Evolutionary conservation across 306 rosid genomes (phyloP).

Genomic region (Vigna radiata): DNA sequence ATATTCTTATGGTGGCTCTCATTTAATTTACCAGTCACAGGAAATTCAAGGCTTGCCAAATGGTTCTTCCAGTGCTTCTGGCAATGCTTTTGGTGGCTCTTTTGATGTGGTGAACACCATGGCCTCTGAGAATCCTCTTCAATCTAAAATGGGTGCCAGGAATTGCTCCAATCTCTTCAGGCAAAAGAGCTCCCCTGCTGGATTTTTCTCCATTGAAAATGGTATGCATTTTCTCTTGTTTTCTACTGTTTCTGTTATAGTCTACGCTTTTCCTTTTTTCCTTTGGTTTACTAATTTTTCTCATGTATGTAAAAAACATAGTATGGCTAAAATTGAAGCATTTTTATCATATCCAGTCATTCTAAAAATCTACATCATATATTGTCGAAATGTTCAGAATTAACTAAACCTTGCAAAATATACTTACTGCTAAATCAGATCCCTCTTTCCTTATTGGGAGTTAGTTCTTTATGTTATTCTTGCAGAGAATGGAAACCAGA

Average conservation of each 20-base stretch:
- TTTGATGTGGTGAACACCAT: conserved; percentile 48
- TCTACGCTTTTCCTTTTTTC: background rate
- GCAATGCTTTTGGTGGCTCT: conserved; percentile 46
- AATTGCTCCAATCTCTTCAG: conserved; percentile 61
- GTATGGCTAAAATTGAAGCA: no score
- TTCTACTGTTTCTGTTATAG: background rate
- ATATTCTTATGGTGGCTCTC: conserved; percentile 52
- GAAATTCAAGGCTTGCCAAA: conserved; percentile 50
- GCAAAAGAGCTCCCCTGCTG: conserved; percentile 79
- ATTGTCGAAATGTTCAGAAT: conserved; percentile 1
- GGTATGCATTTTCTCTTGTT: conserved; percentile 53
- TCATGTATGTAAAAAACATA: no score
- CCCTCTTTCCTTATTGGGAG: background rate
- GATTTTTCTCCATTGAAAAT: conserved; percentile 62
- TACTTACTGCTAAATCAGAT: background rate
- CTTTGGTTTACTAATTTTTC: no score
- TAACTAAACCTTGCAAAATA: conserved; percentile 17
- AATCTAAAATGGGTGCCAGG: conserved; percentile 51
- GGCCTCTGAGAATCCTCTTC: conserved; percentile 43
- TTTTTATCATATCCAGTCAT: background rate
- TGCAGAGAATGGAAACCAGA: background rate
- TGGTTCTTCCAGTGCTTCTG: conserved; percentile 31
- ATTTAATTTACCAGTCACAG: conserved; percentile 53
- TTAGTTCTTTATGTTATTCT: background rate
- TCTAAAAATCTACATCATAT: conserved; percentile 8